These are phyloP conservation scores for Nannizzia gypsea DNA, from an alignment of 2,329 filamentous ascomycete genomes.

Conservation along the genomic window DNA sequence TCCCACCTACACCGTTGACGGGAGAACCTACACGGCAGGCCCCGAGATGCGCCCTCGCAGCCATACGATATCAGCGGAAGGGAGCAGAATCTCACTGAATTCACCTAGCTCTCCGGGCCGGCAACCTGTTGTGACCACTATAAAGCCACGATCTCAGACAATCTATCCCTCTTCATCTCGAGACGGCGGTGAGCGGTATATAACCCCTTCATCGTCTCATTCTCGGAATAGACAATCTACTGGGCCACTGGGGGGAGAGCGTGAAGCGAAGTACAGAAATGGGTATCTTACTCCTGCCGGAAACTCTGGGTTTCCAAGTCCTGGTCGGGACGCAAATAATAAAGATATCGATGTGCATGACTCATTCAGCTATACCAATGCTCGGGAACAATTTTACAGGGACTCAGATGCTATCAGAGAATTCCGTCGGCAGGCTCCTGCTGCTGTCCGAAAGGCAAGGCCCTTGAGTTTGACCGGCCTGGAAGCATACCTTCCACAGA, in stretches of 20 bases:
- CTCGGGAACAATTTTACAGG: constrained; percentile 36
- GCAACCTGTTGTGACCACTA: constrained; percentile 21
- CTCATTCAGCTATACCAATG: constrained; percentile 38
- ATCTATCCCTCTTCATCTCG: constrained; percentile 18
- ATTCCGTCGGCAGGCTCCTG: constrained; percentile 14
- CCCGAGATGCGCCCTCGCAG: constrained; percentile 1
- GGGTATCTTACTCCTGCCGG: constrained; percentile 22
- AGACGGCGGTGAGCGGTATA: constrained; percentile 25
- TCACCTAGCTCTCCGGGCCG: neutral
- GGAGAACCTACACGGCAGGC: neutral
- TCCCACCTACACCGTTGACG: neutral
- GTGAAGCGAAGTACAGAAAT: constrained; percentile 12
- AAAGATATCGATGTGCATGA: constrained; percentile 32
- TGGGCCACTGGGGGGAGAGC: neutral
- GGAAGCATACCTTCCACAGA: constrained; percentile 23
- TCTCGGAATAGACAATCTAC: neutral
- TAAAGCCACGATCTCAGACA: constrained; percentile 23
- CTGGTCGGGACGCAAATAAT: constrained; percentile 11
- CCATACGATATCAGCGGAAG: neutral
- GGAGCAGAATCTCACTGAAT: neutral
- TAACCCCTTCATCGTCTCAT: constrained; percentile 22
- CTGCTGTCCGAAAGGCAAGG: constrained; percentile 19
- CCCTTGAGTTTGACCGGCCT: constrained; percentile 31
- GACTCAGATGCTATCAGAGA: constrained; percentile 29
- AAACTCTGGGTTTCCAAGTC: constrained; percentile 10